Evolutionary conservation across 2,329 filamentous ascomycete species (phyloP), one percentile per base, ranked within the genome.

Genomic region (Colletotrichum orchidophilum): DNA sequence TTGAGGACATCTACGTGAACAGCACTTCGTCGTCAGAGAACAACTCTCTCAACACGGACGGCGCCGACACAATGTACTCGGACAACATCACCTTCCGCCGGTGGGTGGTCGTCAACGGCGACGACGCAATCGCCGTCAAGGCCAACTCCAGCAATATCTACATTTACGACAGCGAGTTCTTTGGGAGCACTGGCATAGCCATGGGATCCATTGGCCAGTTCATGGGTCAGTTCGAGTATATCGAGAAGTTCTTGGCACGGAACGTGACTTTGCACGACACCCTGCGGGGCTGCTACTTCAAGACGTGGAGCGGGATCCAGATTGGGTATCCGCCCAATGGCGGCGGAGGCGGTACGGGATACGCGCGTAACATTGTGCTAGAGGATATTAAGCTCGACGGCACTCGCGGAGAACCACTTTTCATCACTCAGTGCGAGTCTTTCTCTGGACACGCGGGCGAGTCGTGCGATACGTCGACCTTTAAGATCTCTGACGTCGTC

Each of bases 131-230:
- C 62, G 83, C 85, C 0, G 75, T 85, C 54, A 90, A 90, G 76
- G 84, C 82, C 33, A 90, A 91, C 75, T 86, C 83, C 53, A 88
- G 84, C 21, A 86, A 90, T 73, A 87, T 91, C 58, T 75, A 77
- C 35, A 81, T 90, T 66, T 80, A 82, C 27, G 82, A 90, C 76
- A 83, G 79, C 59, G 80, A 79, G 4, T 88, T 89, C 76, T 81
- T 83, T 69, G 81, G 82, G 33, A 87, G 87, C 1, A 80, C 84
- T 3, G 87, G 87, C 2, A 79, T 90, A n/a, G 87, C 88, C 2
- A 82, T 91, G 18, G 88, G 88, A 2, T 87, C 84, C 31, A 86
- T 91, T 52, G 88, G 87, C 0, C 88, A 90, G 77, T 89, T 87
- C 71, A 78, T 83, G 0, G 83, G 79, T 11, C 72, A 76, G 2